Base-by-base conservation (phyloP, 306 rosid genomes). In the Heteromeles arbutifolia region DNA sequence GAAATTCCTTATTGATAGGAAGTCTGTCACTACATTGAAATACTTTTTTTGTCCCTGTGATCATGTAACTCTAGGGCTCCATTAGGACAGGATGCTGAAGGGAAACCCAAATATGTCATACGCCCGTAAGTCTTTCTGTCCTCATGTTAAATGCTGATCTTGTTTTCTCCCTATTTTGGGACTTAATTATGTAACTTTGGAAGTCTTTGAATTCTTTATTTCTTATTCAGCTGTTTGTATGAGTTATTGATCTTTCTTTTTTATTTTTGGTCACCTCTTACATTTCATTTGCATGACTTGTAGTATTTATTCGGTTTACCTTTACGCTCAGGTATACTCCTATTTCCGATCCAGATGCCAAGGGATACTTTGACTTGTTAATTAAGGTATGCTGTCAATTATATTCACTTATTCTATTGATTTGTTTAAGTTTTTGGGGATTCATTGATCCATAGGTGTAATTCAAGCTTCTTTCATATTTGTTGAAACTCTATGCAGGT, bases 351-450 rank as follows among this genome's bases (percentile, higher is more conserved):
- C 89, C 98, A 61, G 97, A 96, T 61, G 65, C 96, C 4, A 88
- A 86, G 74, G 99, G 99, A 77, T 87, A 89, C 83, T 96, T 96
- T 91, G 99, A 96, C 85, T 85, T 96, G 80, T 77, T 96, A 72
- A 87, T 96, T 80, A 96, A 96, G 99, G 99, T 96, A 70, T 65
- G 80, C 28, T 75, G n/a, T 67, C 26, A 69, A 44, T 67, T 48
- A 31, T 63, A 59, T 45, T 70, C 11, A 25, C 11, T 39, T 77
- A 67, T 75, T 73, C 73, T 79, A 43, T 37, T 37, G 24, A 54
- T 22, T 65, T 31, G 22, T 64, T 66, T 10, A 28, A 54, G 5
- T 9, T n/a, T n/a, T 72, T 70, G 8, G 37, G 52, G 34, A n/a
- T 66, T 70, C 32, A 65, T 61, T 48, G 74, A 59, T 31, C 72